Base-by-base conservation (phyloP, 106 monocot species). In the Alisma plantagoaquatica region DNA sequence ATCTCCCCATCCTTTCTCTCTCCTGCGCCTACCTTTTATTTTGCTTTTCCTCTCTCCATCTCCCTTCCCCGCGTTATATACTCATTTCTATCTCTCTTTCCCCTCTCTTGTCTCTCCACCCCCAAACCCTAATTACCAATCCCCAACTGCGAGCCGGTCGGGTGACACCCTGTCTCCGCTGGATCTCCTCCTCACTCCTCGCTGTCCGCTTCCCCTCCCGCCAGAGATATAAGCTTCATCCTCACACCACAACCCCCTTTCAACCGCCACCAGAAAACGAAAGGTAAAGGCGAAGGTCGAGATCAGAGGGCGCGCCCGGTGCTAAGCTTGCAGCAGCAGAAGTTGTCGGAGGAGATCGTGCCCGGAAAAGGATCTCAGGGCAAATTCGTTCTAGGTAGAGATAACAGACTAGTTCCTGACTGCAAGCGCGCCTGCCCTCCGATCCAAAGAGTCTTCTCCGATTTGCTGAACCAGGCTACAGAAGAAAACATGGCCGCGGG, bases 281-380 rank as follows among this genome's bases (percentile, higher is more conserved):
- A n/a, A n/a, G n/a, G n/a, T 30, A 21, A 18, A 11, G 12, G 14
- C 29, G 43, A 21, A 35, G 44, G 51, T 28, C 24, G 55, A 28
- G 20, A 22, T 22, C 2, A 27, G 46, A 28, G 29, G 18, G 26
- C 15, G 17, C 12, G 9, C 15, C n/a, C 0, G 55, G 10, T 3
- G 10, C 4, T 45, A 19, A 9, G 46, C n/a, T 54, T 3, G 31
- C 23, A 46, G 33, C 41, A 21, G 48, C 51, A 41, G 51, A 33
- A 4, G 53, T 27, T 18, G 29, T 31, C 10, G 41, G 54, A 42
- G 22, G 35, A 2, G 51, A 18, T 23, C 28, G n/a, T 38, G 9
- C 46, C 56, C 43, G 59, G 63, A 47, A 65, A 92, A 81, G 81
- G 82, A 54, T 56, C 75, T 78, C 50, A n/a, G n/a, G n/a, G n/a